A percentile compares a stretch with the other conserved stretches of the same genome.
Evolutionary conservation across 2,329 filamentous ascomycete species (phyloP).

Genomic region (Pseudogymnoascus sp.): DNA sequence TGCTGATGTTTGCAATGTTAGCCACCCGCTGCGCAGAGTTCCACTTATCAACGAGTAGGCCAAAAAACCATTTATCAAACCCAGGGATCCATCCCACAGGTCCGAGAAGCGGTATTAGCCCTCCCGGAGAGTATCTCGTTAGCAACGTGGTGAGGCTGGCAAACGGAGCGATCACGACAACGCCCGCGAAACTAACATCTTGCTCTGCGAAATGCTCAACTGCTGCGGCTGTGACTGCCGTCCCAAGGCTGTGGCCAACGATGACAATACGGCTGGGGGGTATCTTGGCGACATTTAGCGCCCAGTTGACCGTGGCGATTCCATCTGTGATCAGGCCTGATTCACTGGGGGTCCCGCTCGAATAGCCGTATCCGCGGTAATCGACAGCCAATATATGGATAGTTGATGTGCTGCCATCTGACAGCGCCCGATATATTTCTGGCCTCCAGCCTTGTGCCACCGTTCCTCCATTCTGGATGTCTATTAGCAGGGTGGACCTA

Average conservation of each 20-base stretch:
- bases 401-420: conserved; percentile 57
- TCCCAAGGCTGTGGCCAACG: conserved; percentile 81
- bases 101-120: conserved; percentile 68
- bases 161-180: conserved; percentile 76
- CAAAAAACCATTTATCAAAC: conserved; percentile 51
- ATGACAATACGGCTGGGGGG: conserved; percentile 67
- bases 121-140: conserved; percentile 67
- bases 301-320: conserved; percentile 63
- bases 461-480: conserved; percentile 68
- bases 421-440: conserved; percentile 67
- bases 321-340: conserved; percentile 74
- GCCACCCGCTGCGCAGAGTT: conserved; percentile 58
- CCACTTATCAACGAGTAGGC: conserved; percentile 73
- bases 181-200: conserved; percentile 64
- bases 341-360: conserved; percentile 73
- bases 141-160: conserved; percentile 65
- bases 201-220: conserved; percentile 59
- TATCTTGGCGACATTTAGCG: conserved; percentile 55
- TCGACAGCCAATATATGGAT: conserved; percentile 83
- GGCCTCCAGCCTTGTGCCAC: conserved; percentile 71
- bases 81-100: conserved; percentile 62
- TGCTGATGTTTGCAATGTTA: conserved; percentile 45
- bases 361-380: conserved; percentile 81
- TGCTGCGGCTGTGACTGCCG: conserved; percentile 69
- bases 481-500: background rate